Percentiles rank a stretch among this genome's conserved stretches.
phyloP scores from a whole-genome alignment of 2,329 filamentous ascomycete species.

The Fonsecaea pugnacius region DNA sequence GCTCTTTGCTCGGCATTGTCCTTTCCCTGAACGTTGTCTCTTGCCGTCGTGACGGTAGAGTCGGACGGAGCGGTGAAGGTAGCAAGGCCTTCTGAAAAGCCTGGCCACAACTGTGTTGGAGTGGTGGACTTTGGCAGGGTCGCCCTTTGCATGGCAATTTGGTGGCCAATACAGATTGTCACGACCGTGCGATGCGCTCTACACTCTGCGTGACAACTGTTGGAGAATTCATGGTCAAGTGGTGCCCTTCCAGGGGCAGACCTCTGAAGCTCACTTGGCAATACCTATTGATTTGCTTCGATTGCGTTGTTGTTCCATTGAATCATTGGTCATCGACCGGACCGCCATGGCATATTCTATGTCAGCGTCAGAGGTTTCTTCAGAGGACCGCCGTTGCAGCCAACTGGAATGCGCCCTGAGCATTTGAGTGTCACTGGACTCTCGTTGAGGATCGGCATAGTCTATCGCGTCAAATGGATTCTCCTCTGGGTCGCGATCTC shows the following conservation, averaged over 20 bases:
- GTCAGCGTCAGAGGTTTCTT: conserved; percentile 33
- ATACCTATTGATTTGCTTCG: conserved; percentile 23
- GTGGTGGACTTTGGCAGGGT: not conserved
- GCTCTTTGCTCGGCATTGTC: not conserved
- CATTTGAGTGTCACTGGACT: conserved; percentile 32
- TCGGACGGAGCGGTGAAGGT: not conserved
- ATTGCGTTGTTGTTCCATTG: conserved; percentile 26
- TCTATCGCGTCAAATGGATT: conserved; percentile 33
- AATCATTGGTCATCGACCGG: conserved; percentile 34
- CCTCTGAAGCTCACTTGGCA: conserved; percentile 15
- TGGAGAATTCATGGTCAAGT: not conserved
- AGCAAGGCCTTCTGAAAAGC: not conserved
- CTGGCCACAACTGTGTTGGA: not conserved
- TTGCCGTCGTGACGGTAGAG: not conserved
- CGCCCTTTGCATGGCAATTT: not conserved
- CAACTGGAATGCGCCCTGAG: conserved; percentile 29
- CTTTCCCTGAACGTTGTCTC: not conserved
- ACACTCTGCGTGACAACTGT: not conserved
- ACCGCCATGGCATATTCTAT: conserved; percentile 37
- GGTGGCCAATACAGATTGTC: not conserved
- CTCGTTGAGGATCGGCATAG: conserved; percentile 32
- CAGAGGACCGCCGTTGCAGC: conserved; percentile 28
- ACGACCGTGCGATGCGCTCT: not conserved
- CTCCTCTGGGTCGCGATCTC: conserved; percentile 36
- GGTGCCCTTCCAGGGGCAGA: not conserved